These are phyloP conservation scores for Clarkia xantiana DNA, from an alignment of 345 rosid species.

Conservation along the genomic window DNA sequence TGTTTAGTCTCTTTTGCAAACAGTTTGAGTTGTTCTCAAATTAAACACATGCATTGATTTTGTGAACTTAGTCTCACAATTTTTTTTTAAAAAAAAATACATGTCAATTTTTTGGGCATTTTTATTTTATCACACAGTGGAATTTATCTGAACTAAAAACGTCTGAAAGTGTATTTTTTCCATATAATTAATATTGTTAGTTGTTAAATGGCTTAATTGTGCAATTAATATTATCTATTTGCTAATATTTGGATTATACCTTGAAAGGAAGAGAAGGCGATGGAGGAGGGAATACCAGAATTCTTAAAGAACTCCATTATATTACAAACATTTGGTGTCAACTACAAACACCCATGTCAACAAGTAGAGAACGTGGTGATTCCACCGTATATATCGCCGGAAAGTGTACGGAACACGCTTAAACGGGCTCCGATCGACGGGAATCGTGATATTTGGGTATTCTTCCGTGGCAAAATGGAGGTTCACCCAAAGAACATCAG, in stretches of 20 bases:
- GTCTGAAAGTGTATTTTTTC: no score
- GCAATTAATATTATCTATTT: no score
- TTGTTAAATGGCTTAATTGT: no score
- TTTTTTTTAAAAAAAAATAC: no score
- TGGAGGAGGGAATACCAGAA: constrained; percentile 67
- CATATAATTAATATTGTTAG: no score
- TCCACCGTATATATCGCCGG: constrained; percentile 76
- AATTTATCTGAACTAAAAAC: no score
- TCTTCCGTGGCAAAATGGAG: constrained; percentile 95
- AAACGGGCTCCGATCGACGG: constrained; percentile 26
- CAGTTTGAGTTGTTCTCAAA: no score
- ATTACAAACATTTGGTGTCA: constrained; percentile 84
- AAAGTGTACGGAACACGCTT: constrained; percentile 29
- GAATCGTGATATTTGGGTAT: constrained; percentile 65
- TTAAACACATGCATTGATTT: no score
- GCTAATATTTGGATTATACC: neutral
- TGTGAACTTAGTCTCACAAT: no score
- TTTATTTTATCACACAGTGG: no score
- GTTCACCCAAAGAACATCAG: constrained; percentile 81
- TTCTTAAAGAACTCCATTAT: constrained; percentile 64
- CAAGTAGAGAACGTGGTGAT: constrained; percentile 61
- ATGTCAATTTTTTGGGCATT: no score
- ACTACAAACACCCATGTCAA: constrained; percentile 77
- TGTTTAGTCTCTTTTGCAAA: no score
- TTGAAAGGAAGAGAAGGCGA: constrained; percentile 72